phyloP scores from a whole-genome alignment of 2,329 filamentous ascomycete species.

The Mycosphaerella arachidis region DNA sequence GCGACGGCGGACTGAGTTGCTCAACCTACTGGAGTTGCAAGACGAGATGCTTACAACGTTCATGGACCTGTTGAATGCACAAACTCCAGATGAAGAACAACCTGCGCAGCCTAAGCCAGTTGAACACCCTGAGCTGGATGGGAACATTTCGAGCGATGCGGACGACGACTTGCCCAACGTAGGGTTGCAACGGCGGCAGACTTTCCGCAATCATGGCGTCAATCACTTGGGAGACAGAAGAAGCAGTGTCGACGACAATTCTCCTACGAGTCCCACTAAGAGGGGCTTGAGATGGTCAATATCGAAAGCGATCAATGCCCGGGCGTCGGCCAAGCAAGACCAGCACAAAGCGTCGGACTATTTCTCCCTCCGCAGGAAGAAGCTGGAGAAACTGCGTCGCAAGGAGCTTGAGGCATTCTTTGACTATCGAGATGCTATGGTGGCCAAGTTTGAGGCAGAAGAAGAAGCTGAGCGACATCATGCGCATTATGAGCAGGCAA shows the following conservation, averaged over 20 bases:
- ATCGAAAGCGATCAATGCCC: conserved; percentile 6
- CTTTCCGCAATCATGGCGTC: conserved; percentile 10
- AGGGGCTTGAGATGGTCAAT: conserved; percentile 11
- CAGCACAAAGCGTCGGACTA: conserved; percentile 23
- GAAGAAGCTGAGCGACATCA: conserved; percentile 24
- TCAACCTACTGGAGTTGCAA: conserved; percentile 29
- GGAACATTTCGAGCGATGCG: conserved; percentile 31
- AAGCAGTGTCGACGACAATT: conserved; percentile 8
- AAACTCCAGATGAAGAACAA: conserved; percentile 9
- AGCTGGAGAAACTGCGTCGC: conserved; percentile 29
- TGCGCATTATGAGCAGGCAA: conserved; percentile 28
- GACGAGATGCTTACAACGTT: conserved; percentile 24
- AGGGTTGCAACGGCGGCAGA: conserved; percentile 22
- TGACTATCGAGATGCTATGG: conserved; percentile 30
- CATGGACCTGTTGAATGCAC: conserved; percentile 22
- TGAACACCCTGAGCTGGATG: conserved; percentile 21
- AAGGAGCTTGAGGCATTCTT: conserved; percentile 30
- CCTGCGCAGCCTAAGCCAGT: conserved; percentile 14
- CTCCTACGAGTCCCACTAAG: conserved; percentile 19
- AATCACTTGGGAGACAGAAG: conserved; percentile 13
- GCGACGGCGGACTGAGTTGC: conserved; percentile 26
- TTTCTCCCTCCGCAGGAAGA: conserved; percentile 27
- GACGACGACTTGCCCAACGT: conserved; percentile 31
- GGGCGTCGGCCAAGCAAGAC: conserved; percentile 4
- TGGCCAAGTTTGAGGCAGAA: conserved; percentile 31